Evolutionary conservation across 2,329 filamentous ascomycete species (phyloP).

Genomic region (Fusarium anguioides): DNA sequence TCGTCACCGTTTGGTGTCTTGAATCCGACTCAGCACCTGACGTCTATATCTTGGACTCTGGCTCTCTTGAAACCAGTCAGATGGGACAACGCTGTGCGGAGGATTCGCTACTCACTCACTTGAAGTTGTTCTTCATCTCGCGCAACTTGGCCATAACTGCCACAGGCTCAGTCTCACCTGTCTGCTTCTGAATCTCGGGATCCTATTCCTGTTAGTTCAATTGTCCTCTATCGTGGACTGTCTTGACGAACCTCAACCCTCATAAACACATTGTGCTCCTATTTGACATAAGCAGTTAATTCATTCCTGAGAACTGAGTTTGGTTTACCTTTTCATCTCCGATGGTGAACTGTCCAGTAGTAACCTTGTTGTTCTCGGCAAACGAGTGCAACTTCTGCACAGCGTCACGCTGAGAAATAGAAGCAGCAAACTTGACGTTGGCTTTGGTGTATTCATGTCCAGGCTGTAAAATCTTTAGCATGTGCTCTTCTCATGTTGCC

Average conservation of each 20-base stretch:
- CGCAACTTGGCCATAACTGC: conserved; percentile 87
- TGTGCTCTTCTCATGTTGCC: not conserved
- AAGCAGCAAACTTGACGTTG: conserved; percentile 88
- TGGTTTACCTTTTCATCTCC: conserved; percentile 87
- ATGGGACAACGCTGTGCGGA: not conserved
- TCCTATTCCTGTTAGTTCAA: conserved; percentile 64
- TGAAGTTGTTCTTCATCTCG: conserved; percentile 88
- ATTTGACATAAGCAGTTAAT: conserved; percentile 9
- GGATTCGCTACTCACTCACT: conserved; percentile 59
- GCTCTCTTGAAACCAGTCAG: conserved; percentile 27
- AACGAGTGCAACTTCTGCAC: conserved; percentile 83
- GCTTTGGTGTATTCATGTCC: conserved; percentile 99
- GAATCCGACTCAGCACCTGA: too few relatives aligned
- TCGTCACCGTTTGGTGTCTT: not conserved
- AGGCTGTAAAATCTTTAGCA: conserved; percentile 63
- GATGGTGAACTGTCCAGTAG: conserved; percentile 96
- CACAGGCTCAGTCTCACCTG: conserved; percentile 81
- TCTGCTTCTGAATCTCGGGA: conserved; percentile 83
- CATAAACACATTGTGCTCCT: conserved; percentile 98
- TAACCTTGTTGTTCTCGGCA: conserved; percentile 83
- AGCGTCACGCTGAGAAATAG: conserved; percentile 78
- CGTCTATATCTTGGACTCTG: conserved; percentile 49
- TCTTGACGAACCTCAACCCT: conserved; percentile 72
- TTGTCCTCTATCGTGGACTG: not conserved
- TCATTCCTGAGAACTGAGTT: not conserved